Percentiles rank a stretch among this genome's conserved stretches.
Evolutionary conservation across 371 early-diverging fungal species (phyloP).

Genomic region (Synchytrium microbalum): DNA sequence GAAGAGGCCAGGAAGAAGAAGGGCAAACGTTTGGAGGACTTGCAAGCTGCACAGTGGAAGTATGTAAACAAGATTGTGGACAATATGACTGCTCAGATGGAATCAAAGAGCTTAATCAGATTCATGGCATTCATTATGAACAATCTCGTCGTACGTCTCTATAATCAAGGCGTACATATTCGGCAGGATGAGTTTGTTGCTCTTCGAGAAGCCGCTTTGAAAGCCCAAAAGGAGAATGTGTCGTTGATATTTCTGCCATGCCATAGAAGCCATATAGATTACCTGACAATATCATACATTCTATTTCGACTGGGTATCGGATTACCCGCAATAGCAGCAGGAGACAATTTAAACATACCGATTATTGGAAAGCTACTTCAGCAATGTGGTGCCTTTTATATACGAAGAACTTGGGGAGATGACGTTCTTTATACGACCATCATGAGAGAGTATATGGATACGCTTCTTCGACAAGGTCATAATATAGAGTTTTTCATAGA

Average conservation of each 20-base stretch:
- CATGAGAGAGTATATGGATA: constrained; percentile 69
- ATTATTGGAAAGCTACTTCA: constrained; percentile 62
- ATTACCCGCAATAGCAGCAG: constrained; percentile 82
- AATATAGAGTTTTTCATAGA: constrained; percentile 83
- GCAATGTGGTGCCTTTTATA: constrained; percentile 73
- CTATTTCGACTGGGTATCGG: constrained; percentile 76
- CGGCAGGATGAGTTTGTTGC: constrained; percentile 71
- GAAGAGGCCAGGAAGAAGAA: no score
- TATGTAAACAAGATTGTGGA: constrained; percentile 41
- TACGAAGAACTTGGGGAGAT: constrained; percentile 73
- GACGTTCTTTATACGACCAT: constrained; percentile 64
- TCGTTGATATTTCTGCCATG: constrained; percentile 76
- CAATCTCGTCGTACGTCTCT: constrained; percentile 67
- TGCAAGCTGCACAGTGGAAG: no score
- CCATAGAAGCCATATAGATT: constrained; percentile 87
- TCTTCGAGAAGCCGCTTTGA: constrained; percentile 55
- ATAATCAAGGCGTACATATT: constrained; percentile 73
- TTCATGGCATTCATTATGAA: constrained; percentile 65
- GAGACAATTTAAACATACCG: constrained; percentile 80
- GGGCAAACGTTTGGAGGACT: no score
- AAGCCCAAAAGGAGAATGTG: constrained; percentile 57
- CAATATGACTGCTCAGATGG: constrained; percentile 60
- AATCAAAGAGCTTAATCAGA: constrained; percentile 52
- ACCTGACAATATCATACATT: constrained; percentile 72
- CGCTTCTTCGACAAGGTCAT: constrained; percentile 51